A percentile compares a stretch with the other conserved stretches of the same genome.
Evolutionary conservation across 129 eudicot genomes (phyloP).

Genomic region (Calendula officinalis): DNA sequence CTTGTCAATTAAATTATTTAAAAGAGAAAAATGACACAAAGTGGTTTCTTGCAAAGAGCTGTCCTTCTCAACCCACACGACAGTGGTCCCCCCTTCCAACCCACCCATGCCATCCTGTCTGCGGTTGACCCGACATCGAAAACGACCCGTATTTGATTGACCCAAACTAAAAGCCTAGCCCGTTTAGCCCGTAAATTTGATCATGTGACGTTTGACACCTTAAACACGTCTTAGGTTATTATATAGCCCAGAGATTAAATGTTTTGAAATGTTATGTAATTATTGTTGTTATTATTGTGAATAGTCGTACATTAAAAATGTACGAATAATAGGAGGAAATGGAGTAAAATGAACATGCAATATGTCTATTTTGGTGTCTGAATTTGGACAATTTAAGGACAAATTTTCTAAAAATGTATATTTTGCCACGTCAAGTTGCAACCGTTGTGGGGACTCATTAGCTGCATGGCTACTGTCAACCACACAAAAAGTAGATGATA

Average conservation of each 20-base stretch:
- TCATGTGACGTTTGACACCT: constrained; percentile 19
- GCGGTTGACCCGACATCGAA: constrained; percentile 30
- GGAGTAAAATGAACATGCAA: constrained; percentile 34
- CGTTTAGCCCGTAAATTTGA: neutral
- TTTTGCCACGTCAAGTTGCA: constrained; percentile 24
- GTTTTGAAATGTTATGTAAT: neutral
- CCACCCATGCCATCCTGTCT: constrained; percentile 36
- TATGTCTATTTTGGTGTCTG: constrained; percentile 31
- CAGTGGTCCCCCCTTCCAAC: constrained; percentile 39
- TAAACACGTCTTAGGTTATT: constrained; percentile 18
- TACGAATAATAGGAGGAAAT: constrained; percentile 17
- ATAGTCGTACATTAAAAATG: constrained; percentile 32
- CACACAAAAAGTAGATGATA: constrained; percentile 4
- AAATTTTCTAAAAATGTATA: constrained; percentile 19
- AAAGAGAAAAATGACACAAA: constrained; percentile 17
- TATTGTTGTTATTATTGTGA: neutral
- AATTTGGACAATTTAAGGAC: constrained; percentile 28
- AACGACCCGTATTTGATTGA: constrained; percentile 19
- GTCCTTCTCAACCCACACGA: constrained; percentile 29
- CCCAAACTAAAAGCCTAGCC: neutral
- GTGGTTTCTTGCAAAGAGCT: constrained; percentile 22
- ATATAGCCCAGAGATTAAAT: constrained; percentile 6
- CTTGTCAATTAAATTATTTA: neutral
- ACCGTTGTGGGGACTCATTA: constrained; percentile 29
- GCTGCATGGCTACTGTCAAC: constrained; percentile 27